A percentile compares a stretch with the other conserved stretches of the same genome.
Evolutionary conservation across 2,329 filamentous ascomycete species (phyloP).

Genomic region (Ceratocystis diversiconidia): DNA sequence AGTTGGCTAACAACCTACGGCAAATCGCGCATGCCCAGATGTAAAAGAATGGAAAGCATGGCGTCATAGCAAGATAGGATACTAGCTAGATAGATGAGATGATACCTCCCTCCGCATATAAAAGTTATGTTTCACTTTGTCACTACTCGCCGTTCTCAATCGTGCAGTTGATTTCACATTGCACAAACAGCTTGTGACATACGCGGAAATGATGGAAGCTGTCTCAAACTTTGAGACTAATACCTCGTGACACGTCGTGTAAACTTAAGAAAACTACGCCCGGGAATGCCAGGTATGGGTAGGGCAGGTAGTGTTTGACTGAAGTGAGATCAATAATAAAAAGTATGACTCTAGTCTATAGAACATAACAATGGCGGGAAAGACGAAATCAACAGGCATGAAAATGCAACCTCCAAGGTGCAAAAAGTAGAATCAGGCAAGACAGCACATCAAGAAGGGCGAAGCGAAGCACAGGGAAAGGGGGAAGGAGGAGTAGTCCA

Average conservation of each 20-base stretch:
- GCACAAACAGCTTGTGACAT: not conserved
- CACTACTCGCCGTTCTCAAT: not conserved
- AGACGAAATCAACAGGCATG: conserved; percentile 18
- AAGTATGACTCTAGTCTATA: not conserved
- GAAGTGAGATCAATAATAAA: conserved; percentile 17
- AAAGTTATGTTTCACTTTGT: not conserved
- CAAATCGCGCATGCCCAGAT: no score
- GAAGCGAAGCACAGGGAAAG: not conserved
- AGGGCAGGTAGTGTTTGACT: not conserved
- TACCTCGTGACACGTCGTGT: not conserved
- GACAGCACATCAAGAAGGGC: not conserved
- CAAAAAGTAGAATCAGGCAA: not conserved
- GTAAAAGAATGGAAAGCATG: not conserved
- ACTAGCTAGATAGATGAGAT: not conserved
- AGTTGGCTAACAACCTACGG: no score
- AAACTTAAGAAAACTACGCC: conserved; percentile 4
- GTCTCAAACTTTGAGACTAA: not conserved
- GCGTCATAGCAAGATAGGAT: not conserved
- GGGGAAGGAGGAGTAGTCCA: not conserved
- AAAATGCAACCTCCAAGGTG: not conserved
- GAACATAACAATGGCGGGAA: not conserved
- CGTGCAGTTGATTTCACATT: not conserved
- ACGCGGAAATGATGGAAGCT: not conserved
- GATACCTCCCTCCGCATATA: not conserved
- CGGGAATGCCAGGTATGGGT: not conserved